A percentile compares a stretch with the other conserved stretches of the same genome.
Conservation (phyloP, 805 yeast species). For the Kodamaea hsintzibuensis region DNA sequence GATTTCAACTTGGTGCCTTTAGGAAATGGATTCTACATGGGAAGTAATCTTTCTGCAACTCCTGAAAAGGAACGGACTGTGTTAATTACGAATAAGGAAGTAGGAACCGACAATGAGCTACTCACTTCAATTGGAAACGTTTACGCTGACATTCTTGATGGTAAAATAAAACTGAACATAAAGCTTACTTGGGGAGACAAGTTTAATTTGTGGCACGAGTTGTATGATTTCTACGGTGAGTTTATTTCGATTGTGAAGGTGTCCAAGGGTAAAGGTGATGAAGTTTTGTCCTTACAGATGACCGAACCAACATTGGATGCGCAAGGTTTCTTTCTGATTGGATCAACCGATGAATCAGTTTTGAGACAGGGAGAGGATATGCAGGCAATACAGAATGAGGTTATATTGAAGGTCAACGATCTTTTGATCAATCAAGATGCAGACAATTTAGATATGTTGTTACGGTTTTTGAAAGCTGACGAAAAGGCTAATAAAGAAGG, state of each 20-base stretch:
- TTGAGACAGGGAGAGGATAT: neutral
- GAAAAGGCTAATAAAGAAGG: neutral
- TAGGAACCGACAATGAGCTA: constrained; percentile 16
- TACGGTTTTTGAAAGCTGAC: neutral
- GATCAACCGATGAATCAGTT: neutral
- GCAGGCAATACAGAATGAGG: neutral
- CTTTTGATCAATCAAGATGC: constrained; percentile 2
- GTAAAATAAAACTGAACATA: constrained; percentile 13
- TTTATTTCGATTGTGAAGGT: constrained; percentile 28
- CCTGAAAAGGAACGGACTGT: constrained; percentile 22
- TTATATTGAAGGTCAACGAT: neutral
- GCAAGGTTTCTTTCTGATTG: neutral
- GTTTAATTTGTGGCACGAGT: constrained; percentile 38
- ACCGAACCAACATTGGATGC: constrained; percentile 26
- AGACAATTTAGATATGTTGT: constrained; percentile 1
- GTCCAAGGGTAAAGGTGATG: constrained; percentile 18
- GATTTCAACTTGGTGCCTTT: constrained; percentile 27
- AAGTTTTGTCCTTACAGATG: constrained; percentile 20
- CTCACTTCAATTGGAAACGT: constrained; percentile 21
- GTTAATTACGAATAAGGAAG: constrained; percentile 23
- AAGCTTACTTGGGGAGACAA: constrained; percentile 28
- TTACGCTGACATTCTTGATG: constrained; percentile 23
- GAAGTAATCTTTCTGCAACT: constrained; percentile 5
- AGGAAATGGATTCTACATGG: constrained; percentile 36
- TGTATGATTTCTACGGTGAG: constrained; percentile 33